Conservation (phyloP, 306 rosid species). For the Dalbergia cultrata region DNA sequence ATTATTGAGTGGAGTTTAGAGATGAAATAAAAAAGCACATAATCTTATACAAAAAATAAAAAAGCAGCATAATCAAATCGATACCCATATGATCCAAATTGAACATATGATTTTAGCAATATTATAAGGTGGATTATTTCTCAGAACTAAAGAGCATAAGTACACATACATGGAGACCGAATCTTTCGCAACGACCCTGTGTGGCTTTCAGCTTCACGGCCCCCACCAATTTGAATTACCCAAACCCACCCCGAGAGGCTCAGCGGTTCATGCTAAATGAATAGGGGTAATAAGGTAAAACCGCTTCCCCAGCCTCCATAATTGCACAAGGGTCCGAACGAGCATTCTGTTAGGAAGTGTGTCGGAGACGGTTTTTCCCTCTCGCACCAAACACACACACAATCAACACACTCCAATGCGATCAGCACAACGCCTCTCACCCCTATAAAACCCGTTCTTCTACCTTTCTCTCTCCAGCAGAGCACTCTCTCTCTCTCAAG, state of each 20-base stretch:
- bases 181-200: neutral
- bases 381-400: slow-evolving; percentile 53
- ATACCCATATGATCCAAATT: slow-evolving; percentile 6
- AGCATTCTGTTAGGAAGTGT: slow-evolving; percentile 55
- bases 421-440: neutral
- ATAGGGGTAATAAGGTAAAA: slow-evolving; percentile 38
- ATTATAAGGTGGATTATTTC: neutral
- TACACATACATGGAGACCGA: neutral
- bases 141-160: neutral
- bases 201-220: neutral
- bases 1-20: neutral
- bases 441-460: slow-evolving; percentile 46
- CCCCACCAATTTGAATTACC: neutral
- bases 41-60: too few relatives aligned
- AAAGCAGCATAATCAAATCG: neutral
- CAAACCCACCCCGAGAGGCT: neutral
- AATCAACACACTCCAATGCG: too few relatives aligned
- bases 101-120: neutral
- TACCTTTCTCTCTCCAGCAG: slow-evolving; percentile 49
- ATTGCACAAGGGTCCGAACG: slow-evolving; percentile 29
- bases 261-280: neutral
- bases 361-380: slow-evolving; percentile 52
- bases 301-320: neutral
- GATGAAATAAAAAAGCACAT: neutral
- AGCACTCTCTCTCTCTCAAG: slow-evolving; percentile 11